Base-by-base conservation (phyloP, 1,139 yeast genomes). In the Protomyces macrosporus region DNA sequence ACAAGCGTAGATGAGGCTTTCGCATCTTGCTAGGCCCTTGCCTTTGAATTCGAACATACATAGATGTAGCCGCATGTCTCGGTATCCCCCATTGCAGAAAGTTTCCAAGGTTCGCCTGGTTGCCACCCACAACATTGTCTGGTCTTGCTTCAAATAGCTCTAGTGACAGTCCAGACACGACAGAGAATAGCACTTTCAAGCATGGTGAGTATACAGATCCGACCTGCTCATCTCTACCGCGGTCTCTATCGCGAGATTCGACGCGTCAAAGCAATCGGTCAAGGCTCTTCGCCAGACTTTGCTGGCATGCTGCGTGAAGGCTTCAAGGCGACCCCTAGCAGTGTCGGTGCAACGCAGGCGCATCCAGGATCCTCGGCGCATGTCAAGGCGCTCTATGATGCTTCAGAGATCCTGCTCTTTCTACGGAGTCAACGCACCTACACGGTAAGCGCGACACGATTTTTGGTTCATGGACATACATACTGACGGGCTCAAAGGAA, bases 381-480 rank as follows among this genome's bases (percentile, higher is more conserved):
- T 23, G 48, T 42, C 33, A 35, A 35, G 30, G 60, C 52, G 50
- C 32, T 53, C 37, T 58, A 66, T 39, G 69, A 83, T 68, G 78
- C 86, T 65, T 66, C 71, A 7, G 86, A 84, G 69, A 78, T 85
- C 10, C 73, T 79, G 32, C 75, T 76, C 2, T 91, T 84, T 71
- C 77, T 91, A 65, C 78, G 79, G 57, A 84, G 87, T 68, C 98
- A 91, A 74, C 80, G 95, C 68, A 83, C 80, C 9, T 91, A 90
- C 75, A 84, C 84, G 67, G 48, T 42, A 42, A 9, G 48, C 7
- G 32, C 23, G 16, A 23, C 23, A 23, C 23, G 2, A 23, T 23
- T 2, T 2, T 23, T 23, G 2, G 2, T 23, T 23, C 23, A 23
- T 1, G 23, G 23, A 23, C 23, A 23, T 23, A 23, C 23, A 23